Percentiles rank a stretch among this genome's conserved stretches.
These are phyloP conservation scores for Glycyrrhiza uralensis DNA, from an alignment of 306 rosid species.

Conservation along the genomic window DNA sequence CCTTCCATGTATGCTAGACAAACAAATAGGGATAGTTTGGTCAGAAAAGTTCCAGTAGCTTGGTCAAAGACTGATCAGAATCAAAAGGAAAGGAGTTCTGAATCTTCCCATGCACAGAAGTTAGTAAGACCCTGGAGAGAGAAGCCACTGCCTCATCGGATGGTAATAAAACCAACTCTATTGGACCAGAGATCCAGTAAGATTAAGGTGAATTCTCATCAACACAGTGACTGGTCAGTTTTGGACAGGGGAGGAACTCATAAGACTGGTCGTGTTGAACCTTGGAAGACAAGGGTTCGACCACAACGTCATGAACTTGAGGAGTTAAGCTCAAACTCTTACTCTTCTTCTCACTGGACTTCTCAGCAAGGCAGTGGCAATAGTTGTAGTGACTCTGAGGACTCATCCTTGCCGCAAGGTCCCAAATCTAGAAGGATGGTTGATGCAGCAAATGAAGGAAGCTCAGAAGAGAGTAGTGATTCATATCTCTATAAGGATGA, in stretches of 20 bases:
- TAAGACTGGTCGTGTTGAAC: slow-evolving; percentile 4
- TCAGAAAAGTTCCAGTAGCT: slow-evolving; percentile 14
- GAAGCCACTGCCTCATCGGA: slow-evolving; percentile 19
- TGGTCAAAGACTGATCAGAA: background rate
- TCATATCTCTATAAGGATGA: slow-evolving; percentile 1
- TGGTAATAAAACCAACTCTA: slow-evolving; percentile 42
- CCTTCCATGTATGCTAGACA: slow-evolving; percentile 11
- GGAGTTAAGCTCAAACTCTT: slow-evolving; percentile 28
- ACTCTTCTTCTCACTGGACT: slow-evolving; percentile 33
- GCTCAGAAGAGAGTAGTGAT: slow-evolving; percentile 26
- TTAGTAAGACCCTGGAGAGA: slow-evolving; percentile 11
- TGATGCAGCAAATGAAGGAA: slow-evolving; percentile 24
- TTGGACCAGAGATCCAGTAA: slow-evolving; percentile 36
- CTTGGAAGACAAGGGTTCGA: background rate
- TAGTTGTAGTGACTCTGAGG: slow-evolving; percentile 21
- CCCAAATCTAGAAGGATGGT: background rate
- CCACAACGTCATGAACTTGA: slow-evolving; percentile 17
- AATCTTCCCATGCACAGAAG: slow-evolving; percentile 3
- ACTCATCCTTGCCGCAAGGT: slow-evolving; percentile 12
- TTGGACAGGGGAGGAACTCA: slow-evolving; percentile 11
- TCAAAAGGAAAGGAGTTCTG: background rate
- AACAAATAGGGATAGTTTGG: background rate
- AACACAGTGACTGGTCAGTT: slow-evolving; percentile 2
- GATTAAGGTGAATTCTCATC: slow-evolving; percentile 20
- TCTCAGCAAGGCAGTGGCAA: slow-evolving; percentile 23